phyloP scores from a whole-genome alignment of 2,329 filamentous ascomycete species.

The Akanthomyces dipterigenus region DNA sequence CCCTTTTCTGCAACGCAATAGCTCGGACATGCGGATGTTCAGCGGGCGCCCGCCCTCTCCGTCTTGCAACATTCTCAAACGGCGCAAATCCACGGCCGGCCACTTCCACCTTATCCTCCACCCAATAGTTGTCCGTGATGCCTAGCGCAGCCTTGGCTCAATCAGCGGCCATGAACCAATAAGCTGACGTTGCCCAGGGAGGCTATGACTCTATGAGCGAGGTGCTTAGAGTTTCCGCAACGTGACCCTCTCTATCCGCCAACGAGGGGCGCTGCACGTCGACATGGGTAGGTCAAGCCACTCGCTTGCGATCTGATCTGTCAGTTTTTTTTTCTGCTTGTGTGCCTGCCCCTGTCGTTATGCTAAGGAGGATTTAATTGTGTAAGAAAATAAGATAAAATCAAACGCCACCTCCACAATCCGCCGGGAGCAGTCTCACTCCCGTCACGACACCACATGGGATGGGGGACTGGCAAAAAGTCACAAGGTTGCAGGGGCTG shows the following conservation, averaged over 20 bases:
- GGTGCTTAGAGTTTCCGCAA: no score
- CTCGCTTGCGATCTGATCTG: conserved; percentile 1
- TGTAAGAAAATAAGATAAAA: neutral
- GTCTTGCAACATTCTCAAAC: no score
- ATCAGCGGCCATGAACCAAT: neutral
- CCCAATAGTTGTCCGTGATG: no score
- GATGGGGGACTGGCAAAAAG: neutral
- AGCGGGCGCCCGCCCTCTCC: neutral
- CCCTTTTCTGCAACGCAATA: neutral
- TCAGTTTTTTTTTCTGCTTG: neutral
- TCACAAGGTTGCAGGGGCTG: neutral
- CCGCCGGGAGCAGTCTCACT: neutral
- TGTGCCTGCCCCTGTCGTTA: neutral
- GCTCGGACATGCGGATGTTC: neutral
- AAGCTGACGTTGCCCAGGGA: neutral
- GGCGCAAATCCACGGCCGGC: neutral
- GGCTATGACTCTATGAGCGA: neutral
- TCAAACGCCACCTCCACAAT: conserved; percentile 2
- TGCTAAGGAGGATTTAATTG: neutral
- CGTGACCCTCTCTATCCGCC: neutral
- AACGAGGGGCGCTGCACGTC: neutral
- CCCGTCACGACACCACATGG: neutral
- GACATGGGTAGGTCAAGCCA: neutral
- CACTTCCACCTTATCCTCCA: no score
- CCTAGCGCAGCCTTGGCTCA: neutral